Base-by-base conservation (phyloP, 192 early-diverging fungal species). In the Coemansia sp. region DNA sequence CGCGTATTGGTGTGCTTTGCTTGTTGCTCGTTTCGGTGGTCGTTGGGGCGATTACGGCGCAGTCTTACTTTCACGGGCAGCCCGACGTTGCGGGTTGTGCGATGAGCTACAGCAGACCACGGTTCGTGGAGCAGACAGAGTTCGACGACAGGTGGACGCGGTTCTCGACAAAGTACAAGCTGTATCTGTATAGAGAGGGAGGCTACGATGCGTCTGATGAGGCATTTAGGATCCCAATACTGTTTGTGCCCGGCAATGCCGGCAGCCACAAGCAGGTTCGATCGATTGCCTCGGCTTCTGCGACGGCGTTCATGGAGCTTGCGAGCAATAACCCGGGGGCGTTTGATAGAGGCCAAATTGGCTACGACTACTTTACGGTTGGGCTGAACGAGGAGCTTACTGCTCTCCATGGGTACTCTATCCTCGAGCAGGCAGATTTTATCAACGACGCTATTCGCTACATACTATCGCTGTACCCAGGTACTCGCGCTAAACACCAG, bases 241-340 rank as follows among this genome's bases (percentile, higher is more conserved):
- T 99, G 12, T 99, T 99, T 82, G 88, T 99, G 36, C 96, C 94
- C 3, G 96, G 96, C 0, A 93, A 97, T 64, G 93, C 95, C 25
- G 96, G 96, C 16, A 94, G 91, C 65, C 91, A 91, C 63, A 92
- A 91, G 67, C 96, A 99, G 79, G 85, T 91, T 9, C 83, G 93
- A 23, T 94, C 92, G 16, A 83, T 99, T 18, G 94, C 92, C 6
- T 83, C 89, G n/a, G 88, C 89, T 26, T 72, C 91, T 8, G 72
- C 91, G 14, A 63, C 66, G 3, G 82, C 86, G 34, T 89, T 87
- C 71, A 84, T 85, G 42, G 75, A 87, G 21, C 37, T 76, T 13
- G 39, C 66, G 1, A 65, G 62, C 20, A 66, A 47, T 18, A 47
- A 61, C 10, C 65, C 66, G 8, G 58, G 26, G 5, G 66, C 59